Evolutionary conservation across 805 yeast genomes (phyloP).

Genomic region (Wickerhamomyces chaumierensis): DNA sequence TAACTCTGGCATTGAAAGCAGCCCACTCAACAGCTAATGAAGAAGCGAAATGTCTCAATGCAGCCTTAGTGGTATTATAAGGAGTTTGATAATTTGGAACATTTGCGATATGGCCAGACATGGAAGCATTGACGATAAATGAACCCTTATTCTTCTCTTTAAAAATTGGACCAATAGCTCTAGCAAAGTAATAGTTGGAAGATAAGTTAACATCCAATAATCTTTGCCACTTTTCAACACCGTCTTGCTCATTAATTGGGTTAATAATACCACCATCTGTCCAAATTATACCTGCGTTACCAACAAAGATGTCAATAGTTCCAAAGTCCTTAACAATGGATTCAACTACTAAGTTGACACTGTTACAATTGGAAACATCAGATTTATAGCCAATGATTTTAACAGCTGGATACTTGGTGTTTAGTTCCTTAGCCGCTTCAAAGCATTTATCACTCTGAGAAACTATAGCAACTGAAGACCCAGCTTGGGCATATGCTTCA

Average conservation of each 20-base stretch:
- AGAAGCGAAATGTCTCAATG: constrained; percentile 2
- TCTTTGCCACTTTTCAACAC: constrained; percentile 45
- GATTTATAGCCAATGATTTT: constrained; percentile 35
- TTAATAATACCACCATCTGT: constrained; percentile 40
- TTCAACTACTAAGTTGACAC: constrained; percentile 15
- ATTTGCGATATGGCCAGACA: constrained; percentile 80
- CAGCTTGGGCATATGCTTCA: constrained; percentile 72
- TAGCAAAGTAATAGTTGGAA: constrained; percentile 71
- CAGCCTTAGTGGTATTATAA: constrained; percentile 33
- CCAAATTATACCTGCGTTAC: constrained; percentile 85
- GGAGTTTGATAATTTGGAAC: constrained; percentile 78
- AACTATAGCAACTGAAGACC: constrained; percentile 54
- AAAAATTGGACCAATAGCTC: constrained; percentile 60
- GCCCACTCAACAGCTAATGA: constrained; percentile 59
- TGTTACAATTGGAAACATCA: constrained; percentile 11
- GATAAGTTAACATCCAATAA: constrained; percentile 63
- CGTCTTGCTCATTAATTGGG: constrained; percentile 10
- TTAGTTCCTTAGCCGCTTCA: constrained; percentile 7
- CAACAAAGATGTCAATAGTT: constrained; percentile 66
- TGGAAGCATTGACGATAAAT: constrained; percentile 71
- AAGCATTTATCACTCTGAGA: constrained; percentile 1
- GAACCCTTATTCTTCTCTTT: constrained; percentile 64
- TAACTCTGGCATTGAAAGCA: constrained; percentile 57
- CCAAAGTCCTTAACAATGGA: constrained; percentile 49
- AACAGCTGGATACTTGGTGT: constrained; percentile 25